Percentiles rank a stretch among this genome's conserved stretches.
Conservation (phyloP, 495 filamentous ascomycete species). For the Letharia columbiana region DNA sequence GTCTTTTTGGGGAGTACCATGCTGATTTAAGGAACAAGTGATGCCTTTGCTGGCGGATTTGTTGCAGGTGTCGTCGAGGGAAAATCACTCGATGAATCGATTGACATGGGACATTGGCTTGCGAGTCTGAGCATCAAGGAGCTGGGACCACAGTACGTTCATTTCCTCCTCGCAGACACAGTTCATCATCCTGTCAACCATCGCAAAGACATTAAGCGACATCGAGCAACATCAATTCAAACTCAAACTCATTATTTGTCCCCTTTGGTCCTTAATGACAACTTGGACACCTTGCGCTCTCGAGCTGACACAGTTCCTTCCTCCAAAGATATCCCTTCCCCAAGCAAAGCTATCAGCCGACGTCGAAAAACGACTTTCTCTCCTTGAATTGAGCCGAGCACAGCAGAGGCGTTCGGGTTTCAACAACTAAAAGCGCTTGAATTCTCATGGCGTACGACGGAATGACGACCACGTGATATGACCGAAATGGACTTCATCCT, state of each 20-base stretch:
- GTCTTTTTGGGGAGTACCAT: neutral
- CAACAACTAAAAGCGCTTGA: slow-evolving; percentile 29
- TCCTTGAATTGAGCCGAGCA: slow-evolving; percentile 2
- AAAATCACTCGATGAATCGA: slow-evolving; percentile 60
- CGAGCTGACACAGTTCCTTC: slow-evolving; percentile 8
- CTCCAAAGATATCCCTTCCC: slow-evolving; percentile 65
- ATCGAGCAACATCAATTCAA: neutral
- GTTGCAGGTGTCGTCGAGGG: slow-evolving; percentile 78
- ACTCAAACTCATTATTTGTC: neutral
- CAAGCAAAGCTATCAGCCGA: slow-evolving; percentile 61
- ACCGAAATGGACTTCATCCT: slow-evolving; percentile 24
- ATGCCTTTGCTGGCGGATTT: slow-evolving; percentile 95
- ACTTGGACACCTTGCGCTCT: slow-evolving; percentile 7
- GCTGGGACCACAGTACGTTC: slow-evolving; percentile 83
- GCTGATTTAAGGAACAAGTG: slow-evolving; percentile 38
- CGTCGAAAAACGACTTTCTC: slow-evolving; percentile 9
- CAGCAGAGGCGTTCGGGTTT: slow-evolving; percentile 26
- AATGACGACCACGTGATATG: slow-evolving; percentile 11
- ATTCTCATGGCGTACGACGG: slow-evolving; percentile 16
- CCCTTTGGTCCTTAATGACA: neutral
- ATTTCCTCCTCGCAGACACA: neutral
- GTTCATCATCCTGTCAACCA: neutral
- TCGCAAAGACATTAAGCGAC: neutral
- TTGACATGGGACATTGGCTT: slow-evolving; percentile 94
- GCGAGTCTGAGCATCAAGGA: slow-evolving; percentile 87